A percentile compares a stretch with the other conserved stretches of the same genome.
phyloP scores from a whole-genome alignment of 495 filamentous ascomycete genomes.

The Chaetomium cochliodes region DNA sequence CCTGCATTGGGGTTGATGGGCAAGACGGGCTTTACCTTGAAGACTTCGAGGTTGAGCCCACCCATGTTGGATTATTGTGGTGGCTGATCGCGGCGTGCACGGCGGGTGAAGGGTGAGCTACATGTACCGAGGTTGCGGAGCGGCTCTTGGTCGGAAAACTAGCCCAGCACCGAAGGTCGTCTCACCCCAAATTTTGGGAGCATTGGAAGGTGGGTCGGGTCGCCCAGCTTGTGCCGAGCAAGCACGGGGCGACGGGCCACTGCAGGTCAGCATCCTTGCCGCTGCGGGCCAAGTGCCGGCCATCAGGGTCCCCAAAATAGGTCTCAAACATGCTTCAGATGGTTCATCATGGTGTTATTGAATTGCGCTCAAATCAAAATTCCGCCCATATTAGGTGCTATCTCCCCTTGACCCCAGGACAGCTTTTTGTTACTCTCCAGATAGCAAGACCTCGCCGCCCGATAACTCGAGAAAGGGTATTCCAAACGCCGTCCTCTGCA shows the following conservation, averaged over 20 bases:
- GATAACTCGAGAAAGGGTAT: conserved; percentile 71
- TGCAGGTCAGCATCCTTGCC: conserved; percentile 12
- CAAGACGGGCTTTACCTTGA: conserved; percentile 65
- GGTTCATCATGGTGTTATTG: background rate
- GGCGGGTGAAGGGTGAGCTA: conserved; percentile 38
- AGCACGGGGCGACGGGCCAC: background rate
- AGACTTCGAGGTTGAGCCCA: conserved; percentile 90
- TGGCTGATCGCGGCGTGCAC: background rate
- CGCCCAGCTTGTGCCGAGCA: conserved; percentile 3
- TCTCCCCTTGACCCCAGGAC: conserved; percentile 24
- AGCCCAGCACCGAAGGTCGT: background rate
- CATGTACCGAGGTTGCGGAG: too few relatives aligned
- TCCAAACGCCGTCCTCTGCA: conserved; percentile 73
- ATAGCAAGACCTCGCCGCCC: conserved; percentile 76
- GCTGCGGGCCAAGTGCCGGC: conserved; percentile 12
- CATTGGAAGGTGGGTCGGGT: conserved; percentile 17
- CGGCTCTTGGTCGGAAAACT: conserved; percentile 39
- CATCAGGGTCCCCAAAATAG: conserved; percentile 39
- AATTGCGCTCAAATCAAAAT: conserved; percentile 10
- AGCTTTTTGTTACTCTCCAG: conserved; percentile 69
- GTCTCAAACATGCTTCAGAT: background rate
- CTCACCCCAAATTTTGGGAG: conserved; percentile 2
- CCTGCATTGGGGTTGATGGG: background rate
- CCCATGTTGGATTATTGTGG: conserved; percentile 51
- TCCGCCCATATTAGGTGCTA: conserved; percentile 16